phyloP scores from a whole-genome alignment of 352 stramenopile species.

The Pythium pyrilobum region DNA sequence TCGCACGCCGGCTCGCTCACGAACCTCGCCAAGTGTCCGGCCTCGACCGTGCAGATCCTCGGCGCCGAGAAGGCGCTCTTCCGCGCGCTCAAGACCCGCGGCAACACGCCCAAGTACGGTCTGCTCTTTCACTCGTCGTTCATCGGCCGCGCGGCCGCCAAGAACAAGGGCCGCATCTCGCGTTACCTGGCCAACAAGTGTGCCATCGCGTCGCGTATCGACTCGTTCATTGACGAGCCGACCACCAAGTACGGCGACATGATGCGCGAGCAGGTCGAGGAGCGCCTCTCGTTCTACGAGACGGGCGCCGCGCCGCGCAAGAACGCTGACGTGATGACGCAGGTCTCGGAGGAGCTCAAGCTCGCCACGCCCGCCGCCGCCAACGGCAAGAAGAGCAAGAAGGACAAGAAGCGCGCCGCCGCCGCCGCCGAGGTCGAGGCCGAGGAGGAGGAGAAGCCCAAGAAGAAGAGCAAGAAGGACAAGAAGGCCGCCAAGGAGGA shows the following conservation, averaged over 20 bases:
- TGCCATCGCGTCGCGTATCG: slow-evolving; percentile 98
- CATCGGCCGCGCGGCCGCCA: slow-evolving; percentile 97
- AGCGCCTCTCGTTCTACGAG: slow-evolving; percentile 99
- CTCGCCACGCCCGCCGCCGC: slow-evolving; percentile 25
- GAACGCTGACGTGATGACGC: slow-evolving; percentile 99
- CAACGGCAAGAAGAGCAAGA: slow-evolving; percentile 62
- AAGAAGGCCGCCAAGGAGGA: slow-evolving; percentile 25
- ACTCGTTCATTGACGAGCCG: slow-evolving; percentile 97
- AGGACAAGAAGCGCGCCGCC: slow-evolving; percentile 78
- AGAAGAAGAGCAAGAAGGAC: slow-evolving; percentile 75
- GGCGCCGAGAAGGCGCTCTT: slow-evolving; percentile 99
- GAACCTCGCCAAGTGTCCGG: slow-evolving; percentile 98
- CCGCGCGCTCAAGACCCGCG: slow-evolving; percentile 99
- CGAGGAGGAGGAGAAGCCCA: slow-evolving; percentile 54
- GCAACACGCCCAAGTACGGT: slow-evolving; percentile 99
- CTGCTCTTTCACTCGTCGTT: slow-evolving; percentile 99
- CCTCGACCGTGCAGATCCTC: slow-evolving; percentile 99
- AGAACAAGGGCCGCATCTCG: slow-evolving; percentile 99
- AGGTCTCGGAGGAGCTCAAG: slow-evolving; percentile 92
- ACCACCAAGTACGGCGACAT: slow-evolving; percentile 97
- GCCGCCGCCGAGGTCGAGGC: slow-evolving; percentile 64
- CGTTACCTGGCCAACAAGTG: slow-evolving; percentile 99
- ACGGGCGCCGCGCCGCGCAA: slow-evolving; percentile 96
- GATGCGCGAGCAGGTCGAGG: slow-evolving; percentile 99
- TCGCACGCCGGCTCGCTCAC: slow-evolving; percentile 98